These are phyloP conservation scores for Peniophora sp. DNA, from an alignment of 1,284 basidiomycete species.

Conservation along the genomic window DNA sequence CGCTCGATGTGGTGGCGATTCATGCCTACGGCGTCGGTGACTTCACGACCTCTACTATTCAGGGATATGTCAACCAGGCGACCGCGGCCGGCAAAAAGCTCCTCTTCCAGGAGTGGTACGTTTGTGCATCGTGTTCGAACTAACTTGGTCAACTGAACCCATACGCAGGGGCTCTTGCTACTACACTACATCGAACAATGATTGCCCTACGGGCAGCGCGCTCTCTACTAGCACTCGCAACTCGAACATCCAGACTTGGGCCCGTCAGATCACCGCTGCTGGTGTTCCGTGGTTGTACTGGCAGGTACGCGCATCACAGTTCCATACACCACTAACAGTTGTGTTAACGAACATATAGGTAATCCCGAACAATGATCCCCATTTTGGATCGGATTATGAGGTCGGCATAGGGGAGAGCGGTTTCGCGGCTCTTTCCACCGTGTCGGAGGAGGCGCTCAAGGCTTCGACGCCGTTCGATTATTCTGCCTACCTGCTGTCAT, in stretches of 20 bases:
- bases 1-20: conserved; percentile 29
- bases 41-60: conserved; percentile 19
- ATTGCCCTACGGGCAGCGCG: conserved; percentile 18
- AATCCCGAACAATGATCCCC: conserved; percentile 27
- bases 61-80: conserved; percentile 22
- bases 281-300: conserved; percentile 30
- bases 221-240: conserved; percentile 18
- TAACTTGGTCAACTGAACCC: background rate
- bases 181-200: conserved; percentile 23
- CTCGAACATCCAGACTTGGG: conserved; percentile 23
- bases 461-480: conserved; percentile 18
- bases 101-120: conserved; percentile 29
- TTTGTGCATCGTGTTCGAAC: background rate
- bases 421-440: conserved; percentile 15
- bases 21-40: conserved; percentile 31
- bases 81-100: conserved; percentile 23
- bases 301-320: conserved; percentile 6
- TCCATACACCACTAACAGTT: too few relatives aligned
- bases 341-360: conserved; percentile 12
- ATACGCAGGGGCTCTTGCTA: conserved; percentile 24
- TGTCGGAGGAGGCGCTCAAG: conserved; percentile 12
- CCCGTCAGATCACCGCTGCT: conserved; percentile 24
- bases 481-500: conserved; percentile 11
- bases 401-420: conserved; percentile 18
- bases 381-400: conserved; percentile 26